These are phyloP conservation scores for Manihot esculenta DNA, from an alignment of 441 rosid genomes.

Conservation along the genomic window DNA sequence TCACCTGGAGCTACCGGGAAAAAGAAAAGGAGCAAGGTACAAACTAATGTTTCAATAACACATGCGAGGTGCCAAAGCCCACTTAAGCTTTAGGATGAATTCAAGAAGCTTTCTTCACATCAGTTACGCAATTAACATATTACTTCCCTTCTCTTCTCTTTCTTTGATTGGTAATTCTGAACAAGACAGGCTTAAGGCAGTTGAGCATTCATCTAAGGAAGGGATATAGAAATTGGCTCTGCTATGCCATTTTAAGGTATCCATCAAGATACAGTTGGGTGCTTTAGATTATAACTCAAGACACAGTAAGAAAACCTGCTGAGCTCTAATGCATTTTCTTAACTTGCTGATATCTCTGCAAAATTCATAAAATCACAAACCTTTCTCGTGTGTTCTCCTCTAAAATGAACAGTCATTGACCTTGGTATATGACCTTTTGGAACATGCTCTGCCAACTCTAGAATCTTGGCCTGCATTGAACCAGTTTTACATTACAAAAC, in stretches of 20 bases:
- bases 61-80: neutral
- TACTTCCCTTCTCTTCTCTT: neutral
- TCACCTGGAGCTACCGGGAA: slow-evolving; percentile 92
- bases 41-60: neutral
- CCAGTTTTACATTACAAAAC: slow-evolving; percentile 18
- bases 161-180: neutral
- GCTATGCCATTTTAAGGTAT: neutral
- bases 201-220: neutral
- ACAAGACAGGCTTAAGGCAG: neutral
- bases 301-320: neutral
- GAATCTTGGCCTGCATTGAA: slow-evolving; percentile 87
- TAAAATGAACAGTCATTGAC: slow-evolving; percentile 92
- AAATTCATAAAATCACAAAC: slow-evolving; percentile 37
- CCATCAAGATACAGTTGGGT: neutral
- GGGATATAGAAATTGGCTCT: neutral
- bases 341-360: neutral
- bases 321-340: neutral
- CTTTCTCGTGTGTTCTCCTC: slow-evolving; percentile 99
- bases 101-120: no score
- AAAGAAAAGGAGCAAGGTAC: neutral
- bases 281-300: neutral
- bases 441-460: slow-evolving; percentile 97
- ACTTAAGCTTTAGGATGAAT: neutral
- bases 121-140: no score
- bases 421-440: slow-evolving; percentile 99